Conservation (phyloP, 768 basidiomycete species). For the Tubosaeta sp. region DNA sequence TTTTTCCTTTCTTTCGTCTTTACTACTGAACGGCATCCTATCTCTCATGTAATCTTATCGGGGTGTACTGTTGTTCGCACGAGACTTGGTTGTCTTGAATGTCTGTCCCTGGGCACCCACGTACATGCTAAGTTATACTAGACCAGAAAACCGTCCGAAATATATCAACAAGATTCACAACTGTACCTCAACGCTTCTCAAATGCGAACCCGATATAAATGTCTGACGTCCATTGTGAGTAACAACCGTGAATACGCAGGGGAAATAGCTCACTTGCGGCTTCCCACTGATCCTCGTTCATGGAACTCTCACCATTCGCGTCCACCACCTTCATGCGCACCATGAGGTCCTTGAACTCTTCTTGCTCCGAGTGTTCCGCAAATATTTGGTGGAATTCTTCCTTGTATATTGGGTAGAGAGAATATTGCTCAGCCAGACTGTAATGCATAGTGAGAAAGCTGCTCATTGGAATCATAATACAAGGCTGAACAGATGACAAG, state of each 20-base stretch:
- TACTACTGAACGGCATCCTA: constrained; percentile 19
- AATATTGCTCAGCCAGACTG: constrained; percentile 83
- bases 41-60: constrained; percentile 29
- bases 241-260: neutral
- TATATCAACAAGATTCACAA: neutral
- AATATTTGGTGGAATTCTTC: constrained; percentile 91
- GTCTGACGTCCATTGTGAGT: constrained; percentile 47
- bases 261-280: constrained; percentile 79
- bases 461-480: neutral
- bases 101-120: neutral
- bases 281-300: constrained; percentile 97
- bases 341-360: constrained; percentile 81
- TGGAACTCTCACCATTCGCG: constrained; percentile 77
- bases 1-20: constrained; percentile 1
- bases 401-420: constrained; percentile 69
- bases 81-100: neutral
- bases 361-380: constrained; percentile 69
- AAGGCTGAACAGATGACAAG: neutral
- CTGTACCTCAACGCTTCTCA: constrained; percentile 50
- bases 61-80: constrained; percentile 16
- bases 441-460: constrained; percentile 11
- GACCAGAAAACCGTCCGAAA: constrained; percentile 5
- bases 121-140: constrained; percentile 6
- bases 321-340: constrained; percentile 91
- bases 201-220: constrained; percentile 94